A percentile compares a stretch with the other conserved stretches of the same genome.
phyloP scores from a whole-genome alignment of 495 filamentous ascomycete genomes.

The Stereocaulon alpinum region DNA sequence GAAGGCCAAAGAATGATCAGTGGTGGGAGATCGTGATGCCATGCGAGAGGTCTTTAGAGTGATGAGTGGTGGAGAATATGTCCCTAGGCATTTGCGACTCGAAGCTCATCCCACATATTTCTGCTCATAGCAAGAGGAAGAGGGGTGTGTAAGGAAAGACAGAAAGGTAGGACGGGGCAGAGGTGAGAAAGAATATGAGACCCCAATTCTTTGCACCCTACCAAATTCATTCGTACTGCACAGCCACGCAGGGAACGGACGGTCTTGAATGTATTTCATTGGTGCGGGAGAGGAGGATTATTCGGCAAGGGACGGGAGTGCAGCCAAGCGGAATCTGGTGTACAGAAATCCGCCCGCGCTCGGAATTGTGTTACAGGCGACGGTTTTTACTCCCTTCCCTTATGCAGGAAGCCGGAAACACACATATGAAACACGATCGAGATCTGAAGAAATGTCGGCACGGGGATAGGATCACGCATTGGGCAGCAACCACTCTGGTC shows the following conservation, averaged over 20 bases:
- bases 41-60: background rate
- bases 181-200: background rate
- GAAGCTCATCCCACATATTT: background rate
- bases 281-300: constrained; percentile 3
- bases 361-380: background rate
- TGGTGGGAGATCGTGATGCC: background rate
- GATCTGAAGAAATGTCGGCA: background rate
- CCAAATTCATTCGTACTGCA: background rate
- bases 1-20: constrained; percentile 8
- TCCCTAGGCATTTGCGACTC: background rate
- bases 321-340: background rate
- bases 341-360: background rate
- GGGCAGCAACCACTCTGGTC: background rate
- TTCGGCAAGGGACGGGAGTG: background rate
- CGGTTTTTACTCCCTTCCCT: background rate
- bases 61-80: background rate
- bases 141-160: no score
- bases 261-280: background rate
- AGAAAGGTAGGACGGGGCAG: no score
- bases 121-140: no score
- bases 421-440: background rate
- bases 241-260: background rate
- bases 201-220: background rate
- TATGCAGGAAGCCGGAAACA: background rate
- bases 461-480: background rate